phyloP scores from a whole-genome alignment of 345 rosid genomes.

The Eucalyptus cladocalyx region DNA sequence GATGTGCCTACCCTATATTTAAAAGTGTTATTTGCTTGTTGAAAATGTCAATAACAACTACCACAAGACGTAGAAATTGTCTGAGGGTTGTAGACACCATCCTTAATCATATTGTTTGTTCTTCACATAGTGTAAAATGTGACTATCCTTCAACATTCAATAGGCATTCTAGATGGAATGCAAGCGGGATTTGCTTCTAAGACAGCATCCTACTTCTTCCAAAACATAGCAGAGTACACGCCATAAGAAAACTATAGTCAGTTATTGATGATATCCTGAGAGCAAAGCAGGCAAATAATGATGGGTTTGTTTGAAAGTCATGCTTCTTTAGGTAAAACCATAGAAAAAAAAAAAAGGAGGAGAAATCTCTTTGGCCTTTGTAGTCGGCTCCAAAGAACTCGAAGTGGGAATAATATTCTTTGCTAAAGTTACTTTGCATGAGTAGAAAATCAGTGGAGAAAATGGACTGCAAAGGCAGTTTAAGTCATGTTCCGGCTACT shows the following conservation, averaged over 20 bases:
- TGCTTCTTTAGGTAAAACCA: too few species aligned
- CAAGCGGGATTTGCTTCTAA: background rate
- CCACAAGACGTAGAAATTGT: background rate
- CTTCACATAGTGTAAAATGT: background rate
- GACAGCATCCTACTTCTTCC: background rate
- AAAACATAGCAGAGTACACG: background rate
- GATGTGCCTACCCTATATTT: too few species aligned
- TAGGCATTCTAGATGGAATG: background rate
- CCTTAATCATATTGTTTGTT: background rate
- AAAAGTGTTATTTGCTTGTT: too few species aligned
- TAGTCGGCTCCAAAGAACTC: too few species aligned
- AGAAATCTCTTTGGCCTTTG: too few species aligned
- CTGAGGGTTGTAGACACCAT: background rate
- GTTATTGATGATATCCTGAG: background rate
- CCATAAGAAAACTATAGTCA: background rate
- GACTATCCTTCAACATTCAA: background rate
- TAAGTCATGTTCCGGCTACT: too few species aligned
- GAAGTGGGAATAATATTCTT: too few species aligned
- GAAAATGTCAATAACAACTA: background rate
- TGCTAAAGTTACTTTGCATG: too few species aligned
- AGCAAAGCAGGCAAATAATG: background rate
- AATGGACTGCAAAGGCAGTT: too few species aligned
- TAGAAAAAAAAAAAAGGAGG: too few species aligned
- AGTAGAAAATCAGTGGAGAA: too few species aligned
- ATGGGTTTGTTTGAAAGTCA: background rate